Percentiles rank a stretch among this genome's conserved stretches.
Evolutionary conservation across 805 yeast species (phyloP).

Genomic region (Spathaspora sp.): DNA sequence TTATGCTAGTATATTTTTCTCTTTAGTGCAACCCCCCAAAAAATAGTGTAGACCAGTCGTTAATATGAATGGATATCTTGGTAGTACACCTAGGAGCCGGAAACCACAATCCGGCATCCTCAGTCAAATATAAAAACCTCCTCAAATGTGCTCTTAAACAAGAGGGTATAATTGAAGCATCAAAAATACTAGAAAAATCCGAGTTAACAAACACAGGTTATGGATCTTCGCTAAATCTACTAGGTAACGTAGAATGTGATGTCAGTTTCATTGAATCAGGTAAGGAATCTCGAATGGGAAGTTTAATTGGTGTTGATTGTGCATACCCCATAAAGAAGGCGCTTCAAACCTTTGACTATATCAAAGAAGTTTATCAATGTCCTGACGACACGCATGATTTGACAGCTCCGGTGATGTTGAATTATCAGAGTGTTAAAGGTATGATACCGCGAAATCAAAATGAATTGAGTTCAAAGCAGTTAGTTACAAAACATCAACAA

Average conservation of each 20-base stretch:
- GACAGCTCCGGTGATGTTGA: constrained; percentile 30
- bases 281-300: constrained; percentile 7
- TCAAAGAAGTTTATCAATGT: constrained; percentile 16
- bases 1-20: background rate
- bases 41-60: background rate
- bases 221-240: constrained; percentile 41
- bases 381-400: constrained; percentile 18
- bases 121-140: constrained; percentile 21
- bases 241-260: constrained; percentile 45
- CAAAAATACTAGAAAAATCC: constrained; percentile 31
- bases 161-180: constrained; percentile 9
- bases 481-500: constrained; percentile 4
- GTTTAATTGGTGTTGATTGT: constrained; percentile 14
- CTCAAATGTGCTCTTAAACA: constrained; percentile 21
- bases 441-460: background rate
- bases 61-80: constrained; percentile 1
- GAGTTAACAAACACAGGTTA: constrained; percentile 47
- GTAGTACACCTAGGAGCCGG: constrained; percentile 56
- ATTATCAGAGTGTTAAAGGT: constrained; percentile 7
- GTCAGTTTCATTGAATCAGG: constrained; percentile 27
- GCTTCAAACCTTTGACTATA: constrained; percentile 15
- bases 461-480: background rate
- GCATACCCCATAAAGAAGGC: constrained; percentile 30
- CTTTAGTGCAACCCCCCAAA: background rate
- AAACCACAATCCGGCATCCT: constrained; percentile 25